Percentiles rank a stretch among this genome's conserved stretches.
phyloP scores from a whole-genome alignment of 2,329 filamentous ascomycete genomes.

The Aspergillus carbonarius region DNA sequence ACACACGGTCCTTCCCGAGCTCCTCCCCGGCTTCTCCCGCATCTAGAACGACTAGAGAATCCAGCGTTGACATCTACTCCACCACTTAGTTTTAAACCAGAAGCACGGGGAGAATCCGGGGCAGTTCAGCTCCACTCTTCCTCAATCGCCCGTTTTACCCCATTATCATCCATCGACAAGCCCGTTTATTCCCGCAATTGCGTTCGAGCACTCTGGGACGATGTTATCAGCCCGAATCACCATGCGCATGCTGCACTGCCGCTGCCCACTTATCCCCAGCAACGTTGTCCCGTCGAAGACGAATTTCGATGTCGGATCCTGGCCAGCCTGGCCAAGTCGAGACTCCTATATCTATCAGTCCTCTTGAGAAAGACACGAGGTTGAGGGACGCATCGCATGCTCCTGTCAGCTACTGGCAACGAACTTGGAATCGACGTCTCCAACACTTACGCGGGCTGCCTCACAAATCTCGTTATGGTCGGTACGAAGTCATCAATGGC shows the following conservation, averaged over 20 bases:
- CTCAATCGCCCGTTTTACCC: background rate
- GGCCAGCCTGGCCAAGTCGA: background rate
- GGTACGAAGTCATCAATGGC: too few relatives aligned
- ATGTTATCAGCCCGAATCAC: background rate
- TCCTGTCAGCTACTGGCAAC: background rate
- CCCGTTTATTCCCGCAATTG: background rate
- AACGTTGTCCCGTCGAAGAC: background rate
- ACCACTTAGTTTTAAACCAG: background rate
- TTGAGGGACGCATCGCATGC: background rate
- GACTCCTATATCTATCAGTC: background rate
- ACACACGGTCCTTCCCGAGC: constrained; percentile 1
- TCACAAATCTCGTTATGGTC: background rate
- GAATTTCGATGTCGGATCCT: background rate
- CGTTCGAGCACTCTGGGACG: background rate
- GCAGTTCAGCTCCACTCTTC: background rate
- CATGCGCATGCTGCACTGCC: background rate
- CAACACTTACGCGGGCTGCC: background rate
- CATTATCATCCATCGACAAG: background rate
- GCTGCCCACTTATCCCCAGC: background rate
- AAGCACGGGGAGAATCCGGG: background rate
- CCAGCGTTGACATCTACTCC: background rate
- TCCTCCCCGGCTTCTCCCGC: constrained; percentile 1
- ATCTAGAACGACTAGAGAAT: constrained; percentile 2
- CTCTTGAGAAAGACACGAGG: background rate
- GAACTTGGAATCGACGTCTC: background rate